Percentiles rank a stretch among this genome's conserved stretches.
Conservation (phyloP, 2,329 filamentous ascomycete genomes). For the Nemania sp. region DNA sequence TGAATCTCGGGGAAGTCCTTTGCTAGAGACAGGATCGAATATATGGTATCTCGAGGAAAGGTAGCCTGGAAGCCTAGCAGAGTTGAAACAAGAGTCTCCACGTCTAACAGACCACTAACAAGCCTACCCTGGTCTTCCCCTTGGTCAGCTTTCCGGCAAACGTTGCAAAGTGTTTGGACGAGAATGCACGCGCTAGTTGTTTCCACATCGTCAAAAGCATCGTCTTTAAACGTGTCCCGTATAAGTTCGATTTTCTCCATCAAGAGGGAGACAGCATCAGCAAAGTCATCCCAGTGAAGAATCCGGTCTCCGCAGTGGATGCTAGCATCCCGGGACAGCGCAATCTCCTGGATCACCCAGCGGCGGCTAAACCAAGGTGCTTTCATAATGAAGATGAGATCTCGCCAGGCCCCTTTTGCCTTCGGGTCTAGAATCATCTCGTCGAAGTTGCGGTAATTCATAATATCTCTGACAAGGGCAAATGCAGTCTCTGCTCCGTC, state of each 20-base stretch:
- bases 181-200: constrained; percentile 19
- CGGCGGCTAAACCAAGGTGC: constrained; percentile 26
- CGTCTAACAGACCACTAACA: constrained; percentile 17
- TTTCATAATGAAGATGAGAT: constrained; percentile 23
- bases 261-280: constrained; percentile 23
- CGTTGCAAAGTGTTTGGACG: constrained; percentile 14
- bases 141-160: constrained; percentile 23
- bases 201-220: constrained; percentile 23
- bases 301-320: constrained; percentile 15
- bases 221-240: constrained; percentile 21
- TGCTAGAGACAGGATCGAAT: constrained; percentile 23
- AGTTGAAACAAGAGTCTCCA: constrained; percentile 27
- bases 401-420: constrained; percentile 4
- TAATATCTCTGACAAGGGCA: constrained; percentile 19
- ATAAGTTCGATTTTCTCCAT: constrained; percentile 27
- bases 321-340: constrained; percentile 21
- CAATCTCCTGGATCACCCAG: constrained; percentile 29
- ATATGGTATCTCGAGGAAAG: constrained; percentile 28
- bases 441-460: constrained; percentile 24
- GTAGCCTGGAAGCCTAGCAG: constrained; percentile 23
- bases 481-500: constrained; percentile 15
- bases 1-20: constrained; percentile 3
- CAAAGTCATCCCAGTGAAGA: constrained; percentile 26
- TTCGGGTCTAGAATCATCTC: constrained; percentile 7
- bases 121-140: constrained; percentile 17